Base-by-base conservation (phyloP, 2,329 filamentous ascomycete genomes). In the Cercospora zeina region DNA sequence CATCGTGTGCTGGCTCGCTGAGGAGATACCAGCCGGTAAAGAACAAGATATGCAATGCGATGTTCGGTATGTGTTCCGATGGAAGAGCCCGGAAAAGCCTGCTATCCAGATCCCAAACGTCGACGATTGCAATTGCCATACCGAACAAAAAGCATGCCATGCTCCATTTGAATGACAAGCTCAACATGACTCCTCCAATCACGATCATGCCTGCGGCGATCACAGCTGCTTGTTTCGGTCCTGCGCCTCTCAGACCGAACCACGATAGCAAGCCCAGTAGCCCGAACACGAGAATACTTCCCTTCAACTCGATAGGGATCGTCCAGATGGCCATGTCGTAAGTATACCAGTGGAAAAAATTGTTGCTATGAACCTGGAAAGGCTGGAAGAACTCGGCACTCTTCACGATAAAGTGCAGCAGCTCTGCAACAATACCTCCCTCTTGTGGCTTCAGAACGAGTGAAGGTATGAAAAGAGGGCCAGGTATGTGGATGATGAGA, bases 251-350 rank as follows among this genome's bases (percentile, higher is more conserved):
- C n/a, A 62, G 56, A 16, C 47, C 45, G 3, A 53, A 33, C 6
- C 62, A 13, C 1, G 64, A 62, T 7, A 64, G 47, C 10, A 63
- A 7, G 5, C 56, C 36, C 57, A 67, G 4, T 1, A 63, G 13
- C 11, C 19, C 58, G 31, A 61, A 67, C 1, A 65, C 36, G 31
- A 65, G 42, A 8, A 65, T 36, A 31, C 63, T 65, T 11, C 63
- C 63, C 19, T 62, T 65, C 31, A 65, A 21, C 13, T 65, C 63
- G 27, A 65, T 51, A 1, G 63, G 63, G 7, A 65, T 30, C 6
- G 63, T 63, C 65, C 65, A 67, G 54, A 65, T 63, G 11, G 57
- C 65, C 34, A 63, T 33, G 30, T 67, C 62, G 51, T 67, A 65
- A 19, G 63, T 59, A 33, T 54, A 64, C 33, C 39, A 50, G 11